Percentiles rank a stretch among this genome's conserved stretches.
Evolutionary conservation across 441 rosid species (phyloP).

Genomic region (Euphorbia schlechtendalii): DNA sequence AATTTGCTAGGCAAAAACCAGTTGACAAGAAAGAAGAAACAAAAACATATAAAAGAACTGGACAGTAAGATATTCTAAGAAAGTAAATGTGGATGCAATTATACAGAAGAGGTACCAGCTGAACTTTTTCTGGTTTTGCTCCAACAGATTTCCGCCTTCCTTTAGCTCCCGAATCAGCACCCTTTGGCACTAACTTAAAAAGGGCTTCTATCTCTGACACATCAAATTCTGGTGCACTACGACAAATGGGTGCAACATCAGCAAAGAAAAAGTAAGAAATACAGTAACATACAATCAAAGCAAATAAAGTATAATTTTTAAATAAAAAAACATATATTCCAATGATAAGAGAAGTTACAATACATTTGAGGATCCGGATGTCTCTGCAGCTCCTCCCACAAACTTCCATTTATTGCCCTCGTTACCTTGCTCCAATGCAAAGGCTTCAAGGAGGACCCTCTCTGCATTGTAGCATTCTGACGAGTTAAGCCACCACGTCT

Average conservation of each 20-base stretch:
- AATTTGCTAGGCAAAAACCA: not conserved
- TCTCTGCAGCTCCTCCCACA: conserved; percentile 97
- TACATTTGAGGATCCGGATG: conserved; percentile 83
- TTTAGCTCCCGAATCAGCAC: conserved; percentile 52
- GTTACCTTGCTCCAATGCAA: conserved; percentile 97
- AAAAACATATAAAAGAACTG: not conserved
- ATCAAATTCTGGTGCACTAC: conserved; percentile 85
- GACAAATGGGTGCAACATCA: conserved; percentile 16
- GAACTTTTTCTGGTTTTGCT: conserved; percentile 79
- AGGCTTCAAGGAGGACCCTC: conserved; percentile 89
- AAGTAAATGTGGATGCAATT: no score
- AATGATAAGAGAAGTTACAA: conserved; percentile 20
- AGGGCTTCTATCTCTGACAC: conserved; percentile 89
- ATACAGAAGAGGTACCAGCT: conserved; percentile 48
- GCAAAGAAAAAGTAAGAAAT: not conserved
- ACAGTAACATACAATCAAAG: conserved; percentile 13
- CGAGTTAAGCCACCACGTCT: conserved; percentile 55
- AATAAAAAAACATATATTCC: not conserved
- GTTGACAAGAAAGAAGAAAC: not conserved
- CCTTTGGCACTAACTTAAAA: conserved; percentile 69
- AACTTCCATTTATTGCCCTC: conserved; percentile 95
- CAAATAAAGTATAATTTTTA: not conserved
- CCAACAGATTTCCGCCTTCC: conserved; percentile 66
- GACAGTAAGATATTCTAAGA: not conserved
- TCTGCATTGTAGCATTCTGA: conserved; percentile 34